These are phyloP conservation scores for Boletus tomentosulus DNA, from an alignment of 768 basidiomycete genomes.

Conservation along the genomic window DNA sequence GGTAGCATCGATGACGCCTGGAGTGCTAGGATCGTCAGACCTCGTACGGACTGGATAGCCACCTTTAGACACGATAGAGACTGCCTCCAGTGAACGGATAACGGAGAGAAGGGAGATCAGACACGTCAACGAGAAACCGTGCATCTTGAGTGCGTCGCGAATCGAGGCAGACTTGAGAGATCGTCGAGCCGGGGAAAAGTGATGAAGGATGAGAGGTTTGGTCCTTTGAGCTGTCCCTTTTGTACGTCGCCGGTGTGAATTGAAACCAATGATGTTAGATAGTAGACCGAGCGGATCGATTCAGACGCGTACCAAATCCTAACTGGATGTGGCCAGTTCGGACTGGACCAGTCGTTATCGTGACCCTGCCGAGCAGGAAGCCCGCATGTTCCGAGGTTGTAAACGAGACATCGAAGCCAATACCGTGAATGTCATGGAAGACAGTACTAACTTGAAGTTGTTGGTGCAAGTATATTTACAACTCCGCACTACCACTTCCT, in stretches of 20 bases:
- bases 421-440: background rate
- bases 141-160: constrained; percentile 21
- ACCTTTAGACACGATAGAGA: constrained; percentile 14
- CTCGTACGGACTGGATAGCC: background rate
- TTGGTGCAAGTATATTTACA: background rate
- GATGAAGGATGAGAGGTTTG: background rate
- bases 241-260: constrained; percentile 12
- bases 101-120: constrained; percentile 13
- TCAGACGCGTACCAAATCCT: background rate
- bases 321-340: background rate
- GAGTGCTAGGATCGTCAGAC: constrained; percentile 1
- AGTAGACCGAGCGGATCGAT: background rate
- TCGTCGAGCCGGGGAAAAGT: constrained; percentile 2
- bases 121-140: constrained; percentile 7
- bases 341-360: background rate
- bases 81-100: constrained; percentile 10
- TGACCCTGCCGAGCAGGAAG: background rate
- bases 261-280: constrained; percentile 5
- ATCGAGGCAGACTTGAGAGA: constrained; percentile 13
- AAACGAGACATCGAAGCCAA: no score
- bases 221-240: constrained; percentile 2
- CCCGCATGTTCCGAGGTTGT: background rate
- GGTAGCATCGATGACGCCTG: constrained; percentile 21
- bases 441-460: background rate
- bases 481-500: constrained; percentile 3